Conservation (phyloP, 768 basidiomycete genomes). For the Hortiboletus flavorubellus region DNA sequence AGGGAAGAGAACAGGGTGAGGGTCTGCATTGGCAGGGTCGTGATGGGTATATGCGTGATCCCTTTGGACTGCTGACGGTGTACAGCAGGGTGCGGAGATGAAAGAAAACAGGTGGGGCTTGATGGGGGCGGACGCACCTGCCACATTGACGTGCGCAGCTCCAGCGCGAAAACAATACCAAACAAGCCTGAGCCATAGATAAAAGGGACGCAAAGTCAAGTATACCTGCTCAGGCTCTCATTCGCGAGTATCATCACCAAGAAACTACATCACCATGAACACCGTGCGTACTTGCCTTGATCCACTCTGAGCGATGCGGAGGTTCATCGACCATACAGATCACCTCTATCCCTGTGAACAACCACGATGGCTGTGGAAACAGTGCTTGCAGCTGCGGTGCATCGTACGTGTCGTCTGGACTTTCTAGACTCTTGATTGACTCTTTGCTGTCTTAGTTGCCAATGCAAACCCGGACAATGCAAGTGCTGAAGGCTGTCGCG, state of each 20-base stretch:
- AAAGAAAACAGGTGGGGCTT: too few relatives aligned
- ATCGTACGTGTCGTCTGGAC: background rate
- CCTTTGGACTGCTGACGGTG: too few relatives aligned
- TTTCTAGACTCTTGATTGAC: background rate
- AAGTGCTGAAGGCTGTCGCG: background rate
- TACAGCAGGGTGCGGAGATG: too few relatives aligned
- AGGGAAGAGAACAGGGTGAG: too few relatives aligned
- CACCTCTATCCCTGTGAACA: slow-evolving; percentile 5
- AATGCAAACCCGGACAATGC: slow-evolving; percentile 4
- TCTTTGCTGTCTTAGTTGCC: background rate
- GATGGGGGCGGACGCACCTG: too few relatives aligned
- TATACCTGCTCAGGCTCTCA: background rate
- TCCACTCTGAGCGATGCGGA: background rate
- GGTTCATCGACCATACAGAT: background rate
- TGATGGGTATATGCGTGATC: too few relatives aligned
- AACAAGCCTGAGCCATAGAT: background rate
- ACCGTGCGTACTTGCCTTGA: background rate
- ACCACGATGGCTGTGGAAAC: slow-evolving; percentile 4
- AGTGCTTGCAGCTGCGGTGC: background rate
- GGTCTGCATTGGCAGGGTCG: too few relatives aligned
- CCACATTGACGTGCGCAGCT: too few relatives aligned
- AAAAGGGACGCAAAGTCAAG: background rate
- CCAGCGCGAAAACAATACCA: background rate
- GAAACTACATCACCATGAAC: background rate
- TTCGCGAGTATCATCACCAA: background rate